Base-by-base conservation (phyloP, 352 stramenopile genomes). In the Pythium rhizo-oryzae region DNA sequence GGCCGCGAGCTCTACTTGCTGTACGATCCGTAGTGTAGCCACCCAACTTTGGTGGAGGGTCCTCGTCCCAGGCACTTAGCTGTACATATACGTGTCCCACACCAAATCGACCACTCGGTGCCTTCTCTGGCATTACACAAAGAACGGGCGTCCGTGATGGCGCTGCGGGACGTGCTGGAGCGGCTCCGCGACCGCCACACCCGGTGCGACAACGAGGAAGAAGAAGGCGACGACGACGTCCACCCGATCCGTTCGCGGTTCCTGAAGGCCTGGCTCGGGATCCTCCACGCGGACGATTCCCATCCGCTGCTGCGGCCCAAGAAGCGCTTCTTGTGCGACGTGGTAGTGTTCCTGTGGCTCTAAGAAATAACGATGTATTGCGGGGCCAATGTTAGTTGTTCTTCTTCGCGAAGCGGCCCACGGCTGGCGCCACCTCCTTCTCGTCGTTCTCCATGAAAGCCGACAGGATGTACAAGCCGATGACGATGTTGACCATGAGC, bases 401-500 rank as follows among this genome's bases (percentile, higher is more conserved):
- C 63, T 62, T 83, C 59, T 70, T 92, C 13, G 74, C 74, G 59
- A 90, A 91, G 7, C 85, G 75, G 15, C 82, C 85, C 4, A 93
- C 82, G 4, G 80, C 72, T 19, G 80, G 82, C n/a, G 68, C 74
- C 19, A 73, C 69, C 55, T 84, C 79, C 46, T 81, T 80, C 63
- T 75, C 75, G 35, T 91, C 75, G 41, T 72, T 63, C 39, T 92
- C 85, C 49, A 75, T 72, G 75, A 82, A 91, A 8, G 85, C 85
- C 37, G 81, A 92, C 44, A 92, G 56, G 69, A 95, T 81, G 60
- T 95, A 95, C 2, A 91, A 64, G 8, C 83, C 78, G 59, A 93
- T 91, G 21, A 93, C 82, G 43, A 93, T 70, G 62, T 95, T 95
- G 35, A 90, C 82, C 59, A 88, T 77, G 21, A 92, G 61, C 49